phyloP scores from a whole-genome alignment of 495 filamentous ascomycete species.

The Penicillium cinerascens region DNA sequence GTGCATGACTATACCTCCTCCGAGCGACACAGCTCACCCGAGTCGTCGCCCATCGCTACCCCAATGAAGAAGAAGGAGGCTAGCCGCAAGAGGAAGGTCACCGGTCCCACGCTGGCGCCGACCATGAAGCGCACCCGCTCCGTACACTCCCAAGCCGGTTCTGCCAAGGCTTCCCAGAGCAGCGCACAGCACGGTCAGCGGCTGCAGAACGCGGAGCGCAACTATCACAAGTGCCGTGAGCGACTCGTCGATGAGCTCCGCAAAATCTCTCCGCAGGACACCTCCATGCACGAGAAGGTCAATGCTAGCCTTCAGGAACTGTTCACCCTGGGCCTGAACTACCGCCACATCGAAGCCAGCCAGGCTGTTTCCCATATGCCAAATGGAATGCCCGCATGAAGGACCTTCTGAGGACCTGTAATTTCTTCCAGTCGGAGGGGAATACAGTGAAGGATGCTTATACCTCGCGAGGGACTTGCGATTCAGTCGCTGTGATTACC shows the following conservation, averaged over 20 bases:
- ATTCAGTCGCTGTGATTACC: not conserved
- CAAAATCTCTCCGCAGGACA: conserved; percentile 43
- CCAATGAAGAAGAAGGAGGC: conserved; percentile 42
- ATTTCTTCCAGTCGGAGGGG: not conserved
- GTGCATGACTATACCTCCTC: conserved; percentile 74
- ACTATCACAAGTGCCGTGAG: conserved; percentile 42
- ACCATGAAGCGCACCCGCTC: conserved; percentile 49
- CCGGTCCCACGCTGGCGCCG: conserved; percentile 34
- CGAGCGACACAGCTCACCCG: conserved; percentile 44
- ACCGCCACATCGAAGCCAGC: conserved; percentile 46
- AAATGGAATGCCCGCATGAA: conserved; percentile 38
- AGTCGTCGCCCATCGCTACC: conserved; percentile 30
- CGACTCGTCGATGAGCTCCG: conserved; percentile 41
- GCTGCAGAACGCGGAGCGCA: conserved; percentile 43
- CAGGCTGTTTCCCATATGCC: conserved; percentile 37
- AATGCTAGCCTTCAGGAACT: conserved; percentile 49
- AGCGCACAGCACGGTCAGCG: conserved; percentile 41
- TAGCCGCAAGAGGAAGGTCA: conserved; percentile 40
- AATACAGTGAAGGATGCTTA: conserved; percentile 1
- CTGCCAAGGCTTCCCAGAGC: conserved; percentile 33
- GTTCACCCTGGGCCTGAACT: conserved; percentile 44
- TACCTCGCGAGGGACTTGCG: conserved; percentile 2
- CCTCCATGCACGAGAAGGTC: conserved; percentile 45
- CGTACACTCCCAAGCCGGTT: conserved; percentile 36
- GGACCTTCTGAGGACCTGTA: conserved; percentile 3